Evolutionary conservation across 2,329 filamentous ascomycete genomes (phyloP), one percentile per base, ranked within the genome.

Genomic region (Colletotrichum gloeosporioides): DNA sequence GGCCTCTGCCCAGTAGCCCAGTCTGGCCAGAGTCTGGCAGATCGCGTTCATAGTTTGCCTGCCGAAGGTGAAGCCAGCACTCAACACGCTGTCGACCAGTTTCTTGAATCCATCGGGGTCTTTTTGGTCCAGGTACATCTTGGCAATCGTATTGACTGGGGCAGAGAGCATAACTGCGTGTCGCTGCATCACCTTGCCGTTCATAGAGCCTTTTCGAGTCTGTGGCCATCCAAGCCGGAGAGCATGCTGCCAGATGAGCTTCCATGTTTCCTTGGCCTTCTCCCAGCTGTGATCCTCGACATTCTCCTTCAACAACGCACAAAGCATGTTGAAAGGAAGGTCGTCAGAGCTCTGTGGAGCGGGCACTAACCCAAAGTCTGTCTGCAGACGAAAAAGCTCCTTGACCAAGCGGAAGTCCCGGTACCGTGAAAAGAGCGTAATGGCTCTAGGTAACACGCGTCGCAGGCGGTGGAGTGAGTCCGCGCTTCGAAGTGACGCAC

Each of bases 21-120:
- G 88, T 16, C 88, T 86, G 29, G 92, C 91, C 32, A 98, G 91
- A 67, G 89, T 85, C 80, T 94, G 91, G 71, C 98, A 89, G 78
- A 95, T 93, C 67, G 90, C 88, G 82, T 98, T 97, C 95, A 95
- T 98, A 79, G 95, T 96, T 80, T 90, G 90, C 82, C 91, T 93
- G 81, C 95, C 93, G 73, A 98, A 85, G 32, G 87, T 86, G 86
- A 96, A 98, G 13, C 96, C 96, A 55, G 90, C 88, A 2, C 83
- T 82, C 10, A 91, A 86, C 13, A 96, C 86, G n/a, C 89, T 84
- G 27, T 88, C 83, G 32, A 96, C 83, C 18, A 90, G 84, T 9
- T 85, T 75, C 7, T 87, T 81, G 15, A 95, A 85, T 25, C 87
- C 88, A 13, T 84, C 81, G 8, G 85, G 80, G 77, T 92, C 84